These are phyloP conservation scores for Hypoxylon rubiginosum DNA, from an alignment of 2,329 filamentous ascomycete species.

Conservation along the genomic window DNA sequence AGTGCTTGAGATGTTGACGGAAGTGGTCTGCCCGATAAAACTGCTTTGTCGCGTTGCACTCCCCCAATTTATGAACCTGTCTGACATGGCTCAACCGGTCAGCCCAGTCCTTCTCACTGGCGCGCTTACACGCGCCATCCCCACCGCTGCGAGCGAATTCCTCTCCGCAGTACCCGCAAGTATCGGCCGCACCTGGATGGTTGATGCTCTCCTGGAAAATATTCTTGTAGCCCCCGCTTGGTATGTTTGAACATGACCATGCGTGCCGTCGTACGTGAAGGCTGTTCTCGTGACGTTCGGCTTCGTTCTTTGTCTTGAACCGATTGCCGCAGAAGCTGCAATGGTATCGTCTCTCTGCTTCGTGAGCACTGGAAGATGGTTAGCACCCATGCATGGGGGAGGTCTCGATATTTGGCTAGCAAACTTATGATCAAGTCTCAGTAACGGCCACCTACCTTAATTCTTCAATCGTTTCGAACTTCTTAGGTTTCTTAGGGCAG, in stretches of 20 bases:
- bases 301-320: constrained; percentile 42
- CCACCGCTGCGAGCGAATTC: constrained; percentile 37
- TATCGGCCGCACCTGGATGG: constrained; percentile 27
- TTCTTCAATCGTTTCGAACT: constrained; percentile 35
- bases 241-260: constrained; percentile 37
- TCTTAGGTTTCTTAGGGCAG: constrained; percentile 43
- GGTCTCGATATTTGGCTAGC: not conserved
- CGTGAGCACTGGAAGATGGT: constrained; percentile 28
- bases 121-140: constrained; percentile 2
- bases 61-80: constrained; percentile 33
- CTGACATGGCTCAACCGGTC: constrained; percentile 28
- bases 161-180: constrained; percentile 39
- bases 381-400: not conserved
- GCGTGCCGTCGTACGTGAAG: constrained; percentile 37
- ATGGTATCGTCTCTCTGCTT: constrained; percentile 35
- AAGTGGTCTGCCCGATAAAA: constrained; percentile 43
- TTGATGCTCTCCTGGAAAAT: constrained; percentile 38
- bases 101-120: constrained; percentile 25
- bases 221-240: constrained; percentile 7
- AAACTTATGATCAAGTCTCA: not conserved
- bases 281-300: constrained; percentile 39
- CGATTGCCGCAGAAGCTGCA: constrained; percentile 38
- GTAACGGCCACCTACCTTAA: constrained; percentile 25
- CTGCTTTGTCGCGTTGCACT: constrained; percentile 37
- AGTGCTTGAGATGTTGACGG: constrained; percentile 43